phyloP scores from a whole-genome alignment of 2,329 filamentous ascomycete species.

The Cordyceps pruinosa region DNA sequence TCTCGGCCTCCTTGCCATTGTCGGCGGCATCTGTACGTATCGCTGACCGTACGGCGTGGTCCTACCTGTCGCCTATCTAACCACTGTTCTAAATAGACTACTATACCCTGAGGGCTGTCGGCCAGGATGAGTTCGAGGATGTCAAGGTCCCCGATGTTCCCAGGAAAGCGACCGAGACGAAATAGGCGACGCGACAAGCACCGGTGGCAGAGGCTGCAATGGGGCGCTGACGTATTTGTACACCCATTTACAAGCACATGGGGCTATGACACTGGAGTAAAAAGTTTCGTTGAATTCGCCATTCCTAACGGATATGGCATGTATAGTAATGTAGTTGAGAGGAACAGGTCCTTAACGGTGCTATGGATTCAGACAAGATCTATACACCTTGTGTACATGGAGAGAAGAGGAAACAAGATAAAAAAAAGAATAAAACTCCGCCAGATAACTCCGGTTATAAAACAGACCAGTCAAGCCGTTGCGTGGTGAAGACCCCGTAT shows the following conservation, averaged over 20 bases:
- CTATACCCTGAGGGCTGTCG: slow-evolving; percentile 71
- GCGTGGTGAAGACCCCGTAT: background rate
- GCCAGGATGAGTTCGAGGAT: slow-evolving; percentile 95
- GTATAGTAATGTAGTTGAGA: slow-evolving; percentile 3
- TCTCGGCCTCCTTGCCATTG: slow-evolving; percentile 63
- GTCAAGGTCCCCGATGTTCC: slow-evolving; percentile 80
- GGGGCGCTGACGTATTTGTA: background rate
- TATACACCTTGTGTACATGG: slow-evolving; percentile 4
- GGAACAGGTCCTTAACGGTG: background rate
- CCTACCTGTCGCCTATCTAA: slow-evolving; percentile 14
- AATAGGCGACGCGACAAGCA: slow-evolving; percentile 16
- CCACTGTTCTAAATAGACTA: slow-evolving; percentile 34
- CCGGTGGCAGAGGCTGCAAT: background rate
- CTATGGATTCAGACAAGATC: background rate
- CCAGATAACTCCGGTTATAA: slow-evolving; percentile 2
- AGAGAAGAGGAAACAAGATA: background rate
- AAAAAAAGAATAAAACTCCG: slow-evolving; percentile 9
- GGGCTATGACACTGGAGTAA: background rate
- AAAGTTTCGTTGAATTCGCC: background rate
- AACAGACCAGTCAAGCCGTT: background rate
- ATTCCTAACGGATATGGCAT: background rate
- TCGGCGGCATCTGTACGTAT: slow-evolving; percentile 76
- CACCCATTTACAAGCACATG: background rate
- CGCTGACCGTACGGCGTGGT: no score
- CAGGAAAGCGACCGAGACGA: slow-evolving; percentile 35